phyloP scores from a whole-genome alignment of 139 green algal genomes.

The Micractinium sp. region DNA sequence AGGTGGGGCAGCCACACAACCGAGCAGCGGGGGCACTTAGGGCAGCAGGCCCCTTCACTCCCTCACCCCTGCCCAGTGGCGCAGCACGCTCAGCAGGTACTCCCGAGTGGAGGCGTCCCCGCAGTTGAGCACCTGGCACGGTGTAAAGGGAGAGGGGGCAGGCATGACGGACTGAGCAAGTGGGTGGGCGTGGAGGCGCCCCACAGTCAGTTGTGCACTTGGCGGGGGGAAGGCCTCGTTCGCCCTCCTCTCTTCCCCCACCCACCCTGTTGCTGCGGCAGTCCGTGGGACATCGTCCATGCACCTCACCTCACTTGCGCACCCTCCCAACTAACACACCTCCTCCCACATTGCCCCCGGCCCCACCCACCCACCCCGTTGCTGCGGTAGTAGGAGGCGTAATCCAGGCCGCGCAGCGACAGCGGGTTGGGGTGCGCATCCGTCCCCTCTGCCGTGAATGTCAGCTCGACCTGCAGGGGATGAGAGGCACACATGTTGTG shows the following conservation, averaged over 20 bases:
- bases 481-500: not conserved
- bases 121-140: conserved; percentile 69
- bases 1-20: not conserved
- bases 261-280: conserved; percentile 53
- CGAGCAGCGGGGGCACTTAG: not conserved
- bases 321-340: not conserved
- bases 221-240: no score
- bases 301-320: conserved; percentile 40
- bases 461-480: conserved; percentile 70
- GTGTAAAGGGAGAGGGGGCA: not conserved
- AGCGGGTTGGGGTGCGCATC: conserved; percentile 54
- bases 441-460: conserved; percentile 75
- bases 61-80: conserved; percentile 63
- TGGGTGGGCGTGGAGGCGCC: not conserved
- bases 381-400: conserved; percentile 69
- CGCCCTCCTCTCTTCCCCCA: not conserved
- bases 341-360: not conserved
- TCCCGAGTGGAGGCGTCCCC: conserved; percentile 70
- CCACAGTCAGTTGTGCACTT: no score
- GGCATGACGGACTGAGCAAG: not conserved
- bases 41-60: no score
- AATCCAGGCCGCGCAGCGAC: conserved; percentile 71
- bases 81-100: conserved; percentile 65
- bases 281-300: conserved; percentile 70
- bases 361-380: conserved; percentile 26